Evolutionary conservation across 495 filamentous ascomycete genomes (phyloP), one percentile per base, ranked within the genome.

Genomic region (Aspergillus wentii): DNA sequence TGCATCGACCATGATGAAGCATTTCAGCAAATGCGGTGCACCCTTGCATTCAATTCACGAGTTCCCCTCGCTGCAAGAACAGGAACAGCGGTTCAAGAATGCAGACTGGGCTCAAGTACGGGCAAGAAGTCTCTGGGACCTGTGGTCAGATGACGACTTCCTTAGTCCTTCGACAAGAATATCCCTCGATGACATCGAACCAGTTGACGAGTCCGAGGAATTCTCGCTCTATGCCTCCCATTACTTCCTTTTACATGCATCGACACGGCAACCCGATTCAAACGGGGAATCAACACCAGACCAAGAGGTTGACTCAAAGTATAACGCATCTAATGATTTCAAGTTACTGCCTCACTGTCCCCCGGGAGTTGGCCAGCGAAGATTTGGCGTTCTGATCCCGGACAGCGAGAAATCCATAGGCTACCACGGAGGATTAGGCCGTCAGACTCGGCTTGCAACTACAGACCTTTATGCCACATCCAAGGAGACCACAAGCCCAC

Each of bases 181-280:
- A 11, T 48, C 52, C 17, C 59, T 95, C 16, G 83, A 94, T 41
- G 51, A 52, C 1, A 56, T 85, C 19, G 90, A 95, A 55, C 79
- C 82, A 14, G 95, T 96, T 56, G 90, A 96, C 59, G 89, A 96
- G 62, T 95, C 87, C 88, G 90, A 96, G 60, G 90, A 96, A 45
- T 88, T 95, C 55, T 85, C 85, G 9, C 64, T 95, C 4, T 96
- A 92, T 57, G 81, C 72, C 5, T 76, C 79, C 33, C 90, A 95
- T 62, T 94, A 95, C 62, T 91, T 90, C 46, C 62, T 96, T 19
- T 68, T 95, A 6, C 63, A 82, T 25, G 88, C 88, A 5, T 63
- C 56, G 13, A 62, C 49, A 9, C 40, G 5, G 31, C 26, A 25
- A 29, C 43, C 41, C 1, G 25, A 14, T 8, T 2, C 8, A n/a